These are phyloP conservation scores for Auriscalpium orientale DNA, from an alignment of 768 basidiomycete species.

Conservation along the genomic window DNA sequence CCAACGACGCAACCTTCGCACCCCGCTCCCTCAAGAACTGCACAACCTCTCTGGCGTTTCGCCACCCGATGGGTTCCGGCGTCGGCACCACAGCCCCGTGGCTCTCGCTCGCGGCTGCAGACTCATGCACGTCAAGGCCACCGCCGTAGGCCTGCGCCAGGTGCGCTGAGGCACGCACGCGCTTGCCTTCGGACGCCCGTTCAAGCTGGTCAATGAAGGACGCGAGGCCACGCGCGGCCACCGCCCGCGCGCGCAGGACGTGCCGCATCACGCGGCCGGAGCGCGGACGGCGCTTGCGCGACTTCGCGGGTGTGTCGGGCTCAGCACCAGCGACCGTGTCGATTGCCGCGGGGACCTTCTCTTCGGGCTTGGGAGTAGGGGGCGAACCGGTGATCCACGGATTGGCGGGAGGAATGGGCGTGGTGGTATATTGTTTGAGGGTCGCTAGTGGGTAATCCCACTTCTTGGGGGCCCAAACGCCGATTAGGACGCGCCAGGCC, in stretches of 20 bases:
- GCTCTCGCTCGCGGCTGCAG: constrained; percentile 18
- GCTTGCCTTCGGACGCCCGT: constrained; percentile 29
- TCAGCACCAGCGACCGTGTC: constrained; percentile 20
- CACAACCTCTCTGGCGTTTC: constrained; percentile 66
- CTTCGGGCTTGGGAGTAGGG: background rate
- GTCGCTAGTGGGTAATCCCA: constrained; percentile 78
- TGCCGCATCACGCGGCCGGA: constrained; percentile 83
- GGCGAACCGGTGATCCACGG: constrained; percentile 56
- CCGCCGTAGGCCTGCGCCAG: constrained; percentile 37
- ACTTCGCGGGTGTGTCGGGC: constrained; percentile 14
- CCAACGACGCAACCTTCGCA: constrained; percentile 55
- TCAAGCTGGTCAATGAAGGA: constrained; percentile 63
- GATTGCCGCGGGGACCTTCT: background rate
- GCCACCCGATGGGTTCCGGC: constrained; percentile 37
- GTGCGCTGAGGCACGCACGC: constrained; percentile 46
- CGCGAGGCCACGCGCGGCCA: constrained; percentile 72
- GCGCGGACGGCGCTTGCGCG: constrained; percentile 44
- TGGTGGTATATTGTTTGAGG: constrained; percentile 65
- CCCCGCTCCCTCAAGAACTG: constrained; percentile 62
- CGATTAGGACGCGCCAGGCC: constrained; percentile 95
- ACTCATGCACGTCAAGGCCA: constrained; percentile 23
- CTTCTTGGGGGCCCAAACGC: constrained; percentile 81
- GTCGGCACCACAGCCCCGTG: constrained; percentile 20
- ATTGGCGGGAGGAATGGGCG: constrained; percentile 56
- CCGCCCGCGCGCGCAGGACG: constrained; percentile 77